phyloP scores from a whole-genome alignment of 352 stramenopile genomes.

The Elongisporangium anandrum region DNA sequence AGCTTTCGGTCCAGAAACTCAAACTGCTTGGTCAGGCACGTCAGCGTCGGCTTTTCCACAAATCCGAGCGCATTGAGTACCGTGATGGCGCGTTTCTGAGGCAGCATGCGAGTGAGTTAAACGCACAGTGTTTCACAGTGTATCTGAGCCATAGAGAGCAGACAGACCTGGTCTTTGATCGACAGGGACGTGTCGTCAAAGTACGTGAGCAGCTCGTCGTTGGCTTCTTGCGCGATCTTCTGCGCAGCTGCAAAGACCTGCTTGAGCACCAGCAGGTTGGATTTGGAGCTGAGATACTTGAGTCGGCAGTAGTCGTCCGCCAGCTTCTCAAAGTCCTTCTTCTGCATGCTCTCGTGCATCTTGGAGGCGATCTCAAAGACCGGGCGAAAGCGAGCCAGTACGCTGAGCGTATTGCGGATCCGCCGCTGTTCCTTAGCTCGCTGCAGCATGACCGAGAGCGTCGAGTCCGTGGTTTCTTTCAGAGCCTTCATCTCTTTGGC shows the following conservation, averaged over 20 bases:
- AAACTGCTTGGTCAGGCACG: constrained; percentile 69
- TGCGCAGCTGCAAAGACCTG: constrained; percentile 51
- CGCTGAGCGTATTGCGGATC: constrained; percentile 68
- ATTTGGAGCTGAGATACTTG: constrained; percentile 62
- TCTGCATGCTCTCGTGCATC: constrained; percentile 65
- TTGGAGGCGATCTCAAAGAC: constrained; percentile 74
- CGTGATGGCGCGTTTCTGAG: constrained; percentile 50
- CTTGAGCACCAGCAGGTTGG: constrained; percentile 54
- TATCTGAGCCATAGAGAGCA: not conserved
- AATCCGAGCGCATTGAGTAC: constrained; percentile 55
- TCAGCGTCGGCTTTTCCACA: constrained; percentile 58
- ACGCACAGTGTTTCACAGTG: not conserved
- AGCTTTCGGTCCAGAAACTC: constrained; percentile 56
- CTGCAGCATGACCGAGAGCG: constrained; percentile 73
- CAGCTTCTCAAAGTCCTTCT: constrained; percentile 67
- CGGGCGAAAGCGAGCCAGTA: constrained; percentile 59
- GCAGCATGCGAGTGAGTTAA: not conserved
- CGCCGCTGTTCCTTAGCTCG: constrained; percentile 68
- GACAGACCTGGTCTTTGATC: constrained; percentile 47
- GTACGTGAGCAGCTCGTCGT: constrained; percentile 48
- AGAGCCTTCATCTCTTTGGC: constrained; percentile 49
- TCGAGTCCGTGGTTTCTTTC: constrained; percentile 55
- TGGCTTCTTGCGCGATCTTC: constrained; percentile 54
- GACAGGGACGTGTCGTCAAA: constrained; percentile 63
- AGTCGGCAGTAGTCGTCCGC: constrained; percentile 67